phyloP scores from a whole-genome alignment of 2,329 filamentous ascomycete genomes.

The Paradendryphiella salina region DNA sequence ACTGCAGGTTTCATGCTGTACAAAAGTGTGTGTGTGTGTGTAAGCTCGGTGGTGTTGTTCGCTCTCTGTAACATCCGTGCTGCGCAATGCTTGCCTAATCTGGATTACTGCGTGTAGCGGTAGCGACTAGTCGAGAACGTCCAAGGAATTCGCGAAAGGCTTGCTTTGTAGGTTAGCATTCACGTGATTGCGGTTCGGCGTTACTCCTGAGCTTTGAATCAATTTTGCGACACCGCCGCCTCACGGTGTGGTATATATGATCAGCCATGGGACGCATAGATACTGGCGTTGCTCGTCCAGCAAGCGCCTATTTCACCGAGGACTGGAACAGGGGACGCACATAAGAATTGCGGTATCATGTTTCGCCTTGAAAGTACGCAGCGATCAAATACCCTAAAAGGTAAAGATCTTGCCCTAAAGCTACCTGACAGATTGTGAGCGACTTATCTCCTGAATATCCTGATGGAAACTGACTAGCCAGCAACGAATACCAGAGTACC shows the following conservation, averaged over 20 bases:
- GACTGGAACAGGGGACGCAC: neutral
- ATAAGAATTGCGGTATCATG: neutral
- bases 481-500: neutral
- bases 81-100: slow-evolving; percentile 16
- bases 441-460: neutral
- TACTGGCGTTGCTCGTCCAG: neutral
- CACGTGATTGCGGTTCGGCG: slow-evolving; percentile 10
- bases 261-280: neutral
- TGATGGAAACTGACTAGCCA: slow-evolving; percentile 3
- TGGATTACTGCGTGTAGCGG: slow-evolving; percentile 5
- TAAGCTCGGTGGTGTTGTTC: neutral
- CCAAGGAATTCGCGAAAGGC: slow-evolving; percentile 17
- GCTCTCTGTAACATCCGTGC: slow-evolving; percentile 1
- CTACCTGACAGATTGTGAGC: slow-evolving; percentile 3
- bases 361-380: slow-evolving; percentile 1
- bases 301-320: neutral
- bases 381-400: neutral
- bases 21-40: slow-evolving; percentile 1
- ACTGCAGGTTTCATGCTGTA: neutral
- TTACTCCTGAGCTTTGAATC: neutral
- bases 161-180: slow-evolving; percentile 17
- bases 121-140: slow-evolving; percentile 8
- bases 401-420: neutral
- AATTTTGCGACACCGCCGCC: slow-evolving; percentile 1
- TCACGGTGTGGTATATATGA: slow-evolving; percentile 4